phyloP scores from a whole-genome alignment of 148 eudicot species.

The Camellia lanceoleosa region DNA sequence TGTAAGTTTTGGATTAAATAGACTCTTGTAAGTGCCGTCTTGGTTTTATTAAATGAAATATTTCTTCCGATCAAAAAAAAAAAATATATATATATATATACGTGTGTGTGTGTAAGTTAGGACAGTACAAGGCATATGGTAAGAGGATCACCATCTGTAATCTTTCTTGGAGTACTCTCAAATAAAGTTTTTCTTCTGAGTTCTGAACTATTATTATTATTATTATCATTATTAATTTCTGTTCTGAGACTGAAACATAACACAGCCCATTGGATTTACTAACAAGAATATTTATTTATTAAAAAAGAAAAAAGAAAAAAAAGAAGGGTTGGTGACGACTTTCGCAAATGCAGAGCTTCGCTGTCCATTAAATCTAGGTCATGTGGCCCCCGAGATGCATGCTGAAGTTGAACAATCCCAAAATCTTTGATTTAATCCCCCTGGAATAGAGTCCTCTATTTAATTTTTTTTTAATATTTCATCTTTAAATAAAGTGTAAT shows the following conservation, averaged over 20 bases:
- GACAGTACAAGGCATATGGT: not conserved
- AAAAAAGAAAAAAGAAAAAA: not conserved
- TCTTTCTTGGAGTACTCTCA: not conserved
- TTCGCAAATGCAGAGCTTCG: not conserved
- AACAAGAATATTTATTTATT: no score
- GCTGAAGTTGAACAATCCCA: conserved; percentile 36
- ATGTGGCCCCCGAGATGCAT: conserved; percentile 42
- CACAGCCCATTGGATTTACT: not conserved
- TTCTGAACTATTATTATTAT: not conserved
- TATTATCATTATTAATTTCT: not conserved
- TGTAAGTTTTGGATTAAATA: no score
- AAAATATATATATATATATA: no score
- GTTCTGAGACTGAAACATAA: not conserved
- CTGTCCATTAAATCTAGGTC: conserved; percentile 37
- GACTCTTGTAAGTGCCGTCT: no score
- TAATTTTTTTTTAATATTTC: no score
- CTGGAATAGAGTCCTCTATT: not conserved
- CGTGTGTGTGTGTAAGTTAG: not conserved
- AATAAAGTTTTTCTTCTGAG: not conserved
- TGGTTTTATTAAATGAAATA: no score
- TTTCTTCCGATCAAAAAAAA: not conserved
- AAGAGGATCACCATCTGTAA: not conserved
- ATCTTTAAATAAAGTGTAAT: not conserved
- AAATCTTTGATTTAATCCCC: conserved; percentile 1
- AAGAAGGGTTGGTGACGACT: conserved; percentile 1